Evolutionary conservation across 2,329 filamentous ascomycete species (phyloP), one percentile per base, ranked within the genome.

Genomic region (Leptographium procerum): DNA sequence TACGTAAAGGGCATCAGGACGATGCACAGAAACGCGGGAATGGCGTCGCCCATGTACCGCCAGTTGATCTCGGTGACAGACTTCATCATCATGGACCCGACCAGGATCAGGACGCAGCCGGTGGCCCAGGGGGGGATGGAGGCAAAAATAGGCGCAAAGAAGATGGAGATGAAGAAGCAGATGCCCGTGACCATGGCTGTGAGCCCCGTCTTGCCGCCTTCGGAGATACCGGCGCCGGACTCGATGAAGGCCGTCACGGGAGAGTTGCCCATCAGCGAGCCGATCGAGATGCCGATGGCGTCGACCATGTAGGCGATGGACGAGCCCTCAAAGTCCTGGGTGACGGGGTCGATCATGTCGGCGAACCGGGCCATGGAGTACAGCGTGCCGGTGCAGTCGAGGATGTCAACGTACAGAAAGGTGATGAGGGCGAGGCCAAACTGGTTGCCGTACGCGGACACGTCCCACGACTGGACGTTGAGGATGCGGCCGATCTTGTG

Each of bases 321-420:
- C 2, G 87, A 91, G 52, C 89, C 85, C 58, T 91, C 88, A 62
- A 95, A 95, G 68, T 95, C 89, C 67, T 91, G 86, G 19, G 85
- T 83, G 2, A 86, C 82, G 28, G 62, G 61, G 19, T 64, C 79
- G 73, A 66, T 84, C 78, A 62, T 87, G 62, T 64, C 64, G 61
- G 81, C 84, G 71, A 89, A 89, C 31, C 85, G 83, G 2, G 86
- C 87, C 86, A 90, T 89, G 19, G 86, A 87, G 72, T 89, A 89
- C 47, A 90, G 73, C 1, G 86, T 89, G 53, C 86, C 87, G 0
- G 87, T 90, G 65, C 83, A 85, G 67, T 90, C 87, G 60, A 90
- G 84, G 63, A 90, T 88, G 65, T 90, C 87, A 57, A 90, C 87
- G 60, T 89, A 90, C 4, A 90, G 78, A 67, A 90, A 89, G 1